Evolutionary conservation across 2,329 filamentous ascomycete genomes (phyloP), one percentile per base, ranked within the genome.

Genomic region (Fusarium odoratissimum): DNA sequence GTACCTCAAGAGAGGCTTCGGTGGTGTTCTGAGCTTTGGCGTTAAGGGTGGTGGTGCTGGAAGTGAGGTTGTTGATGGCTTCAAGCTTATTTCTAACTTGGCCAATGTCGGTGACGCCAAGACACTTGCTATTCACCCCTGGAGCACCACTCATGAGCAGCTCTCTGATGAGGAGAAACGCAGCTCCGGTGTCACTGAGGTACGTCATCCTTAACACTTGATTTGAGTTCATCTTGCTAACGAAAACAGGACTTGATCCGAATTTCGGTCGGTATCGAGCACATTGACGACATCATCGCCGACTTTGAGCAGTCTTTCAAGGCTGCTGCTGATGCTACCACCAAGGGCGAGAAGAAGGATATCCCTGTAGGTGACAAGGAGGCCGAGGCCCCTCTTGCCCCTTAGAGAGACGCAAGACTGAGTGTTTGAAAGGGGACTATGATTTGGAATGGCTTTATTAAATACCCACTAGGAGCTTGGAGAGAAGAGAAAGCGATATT

Each of bases 51-150:
- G 93, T 67, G 93, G 90, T 69, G 87, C 85, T n/a, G 95, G 96
- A 69, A 93, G 91, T 81, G 91, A 95, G 83, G 90, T 98, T 37
- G 96, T 98, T 58, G 96, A 99, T 83, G 91, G 91, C 76, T 97
- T 99, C 86, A 96, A 97, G 88, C 85, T 99, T 75, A 94, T 98
- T 77, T 97, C 94, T 23, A 98, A 98, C 84, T 86, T 98, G 75
- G 96, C 96, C 64, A 99, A 99, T 80, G 95, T 98, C 33, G 95
- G 95, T 64, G 95, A 98, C 82, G 93, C 93, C 54, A 98, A 98
- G 89, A 97, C 95, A 11, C 86, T 98, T 71, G 95, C 95, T 30
- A 97, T 98, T 76, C 95, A 98, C 83, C 95, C 95, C 28, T 97
- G 95, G 94, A 93, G 91, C 10, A 98, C 95, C 6, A 98, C 95